Evolutionary conservation across 2,329 filamentous ascomycete species (phyloP), one percentile per base, ranked within the genome.

Genomic region (Pezicula rhizophila): DNA sequence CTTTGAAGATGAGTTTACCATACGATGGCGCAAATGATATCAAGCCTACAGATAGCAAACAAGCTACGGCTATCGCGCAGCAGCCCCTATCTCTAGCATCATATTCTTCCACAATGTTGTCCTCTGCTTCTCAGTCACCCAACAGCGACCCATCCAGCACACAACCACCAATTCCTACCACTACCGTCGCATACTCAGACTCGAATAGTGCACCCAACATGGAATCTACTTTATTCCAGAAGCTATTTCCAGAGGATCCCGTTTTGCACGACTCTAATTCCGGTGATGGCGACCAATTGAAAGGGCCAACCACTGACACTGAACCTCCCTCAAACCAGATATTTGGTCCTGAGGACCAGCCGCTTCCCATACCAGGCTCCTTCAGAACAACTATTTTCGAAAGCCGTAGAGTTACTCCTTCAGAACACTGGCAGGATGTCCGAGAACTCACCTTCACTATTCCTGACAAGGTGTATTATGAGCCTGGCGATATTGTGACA

Each of bases 391-490:
- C 67, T 0, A 64, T 99, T 1, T 60, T 72, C 1, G 64, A 68
- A n/a, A 96, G 95, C 61, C 66, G 72, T 15, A 80, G 91, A 14
- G 66, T 95, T 5, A 99, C 93, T 0, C 83, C 91, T 0, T 43
- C 66, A 1, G 71, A 73, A 1, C 93, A 99, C 68, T 96, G 89
- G 84, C 93, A 99, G 70, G 93, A 99, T 69, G 92, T 97, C 40
- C 86, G 93, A 0, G 79, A 87, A 46, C 68, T 96, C n/a, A 76
- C 73, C 1, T 73, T 97, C 12, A 73, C 71, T 8, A 58, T 80
- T 64, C 10, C 67, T 73, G 11, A 58, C 68, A 3, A 63, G 60
- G 41, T 56, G 61, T 2, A 66, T 69, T 64, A 70, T 65, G 41
- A 84, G 0, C 90, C 93, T 0, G 91, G 92, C 5, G 88, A 95